Evolutionary conservation across 2,329 filamentous ascomycete genomes (phyloP).

Genomic region (Esteya vermicola): DNA sequence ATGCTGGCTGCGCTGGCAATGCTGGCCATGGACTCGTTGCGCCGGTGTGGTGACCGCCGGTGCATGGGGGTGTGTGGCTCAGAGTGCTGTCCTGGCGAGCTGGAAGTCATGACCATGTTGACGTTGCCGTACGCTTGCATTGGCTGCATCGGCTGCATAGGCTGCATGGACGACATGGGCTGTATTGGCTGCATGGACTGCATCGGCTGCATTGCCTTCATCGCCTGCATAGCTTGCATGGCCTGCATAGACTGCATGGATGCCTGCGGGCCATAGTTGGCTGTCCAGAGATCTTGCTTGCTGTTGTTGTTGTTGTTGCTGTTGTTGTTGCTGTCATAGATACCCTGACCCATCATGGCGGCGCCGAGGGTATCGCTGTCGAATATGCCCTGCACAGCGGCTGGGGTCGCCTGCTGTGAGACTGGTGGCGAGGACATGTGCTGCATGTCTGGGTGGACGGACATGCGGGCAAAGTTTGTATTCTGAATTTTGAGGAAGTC

Average conservation of each 20-base stretch:
- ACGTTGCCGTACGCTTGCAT: too few relatives aligned
- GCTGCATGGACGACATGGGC: too few relatives aligned
- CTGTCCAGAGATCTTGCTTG: conserved; percentile 24
- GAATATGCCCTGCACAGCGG: conserved; percentile 29
- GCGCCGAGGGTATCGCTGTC: conserved; percentile 19
- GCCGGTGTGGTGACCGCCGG: conserved; percentile 28
- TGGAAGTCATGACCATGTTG: too few relatives aligned
- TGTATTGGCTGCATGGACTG: too few relatives aligned
- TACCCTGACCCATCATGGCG: conserved; percentile 9
- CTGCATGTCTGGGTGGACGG: conserved; percentile 19
- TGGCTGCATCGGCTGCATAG: too few relatives aligned
- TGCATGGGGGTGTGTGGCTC: conserved; percentile 14
- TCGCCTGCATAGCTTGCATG: too few relatives aligned
- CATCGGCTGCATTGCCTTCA: too few relatives aligned
- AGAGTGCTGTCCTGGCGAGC: conserved; percentile 3
- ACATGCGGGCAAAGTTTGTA: conserved; percentile 17
- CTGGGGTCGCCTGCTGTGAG: conserved; percentile 38
- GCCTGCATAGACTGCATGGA: conserved; percentile 7
- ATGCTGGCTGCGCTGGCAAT: conserved; percentile 45
- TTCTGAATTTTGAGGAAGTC: conserved; percentile 21
- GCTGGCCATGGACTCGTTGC: conserved; percentile 46
- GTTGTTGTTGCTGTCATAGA: too few relatives aligned
- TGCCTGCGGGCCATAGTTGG: conserved; percentile 12
- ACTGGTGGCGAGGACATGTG: conserved; percentile 30
- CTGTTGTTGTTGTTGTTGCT: too few relatives aligned